Evolutionary conservation across 1,284 basidiomycete species (phyloP), one percentile per base, ranked within the genome.

Genomic region (Megacollybia platyphylla): DNA sequence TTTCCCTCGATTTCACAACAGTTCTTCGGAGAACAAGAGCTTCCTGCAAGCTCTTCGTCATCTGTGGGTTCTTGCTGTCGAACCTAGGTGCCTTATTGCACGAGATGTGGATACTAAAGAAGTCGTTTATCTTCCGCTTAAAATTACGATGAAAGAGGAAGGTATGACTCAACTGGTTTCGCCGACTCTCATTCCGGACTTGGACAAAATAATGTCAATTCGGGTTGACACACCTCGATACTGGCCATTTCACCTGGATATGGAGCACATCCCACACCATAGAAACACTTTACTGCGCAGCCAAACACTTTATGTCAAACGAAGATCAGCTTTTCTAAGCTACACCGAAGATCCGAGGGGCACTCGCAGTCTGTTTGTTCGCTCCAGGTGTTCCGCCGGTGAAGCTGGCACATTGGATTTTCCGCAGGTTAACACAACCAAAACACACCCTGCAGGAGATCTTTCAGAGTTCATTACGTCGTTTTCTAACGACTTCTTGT

Each of bases 41-140:
- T 94, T 91, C 55, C 71, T 97, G 3, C 96, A 97, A 58, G 90
- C 92, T 0, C 77, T 93, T 48, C 77, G 96, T 3, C 94, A 98
- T 60, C 63, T 99, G 24, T 98, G 96, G 96, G 87, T 87, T 2
- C 68, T 98, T 30, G 96, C 96, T 1, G 83, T 88, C 10, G 93
- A 98, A 54, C 93, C 96, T 2, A 68, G 96, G 37, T 93, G 93
- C 57, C 68, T 98, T 8, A 76, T 93, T 30, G 88, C 90, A 0
- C 76, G 87, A 30, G 92, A 97, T 53, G 86, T 94, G 28, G 91
- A 94, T 52, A 89, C 87, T 2, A 74, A 76, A 10, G 87, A 94
- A 55, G 79, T 89, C 0, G 87, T 93, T 10, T 93, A 91, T 58
- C 71, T 97, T 0, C 93, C 92, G 0, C 73, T 96, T 55, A 93